Percentiles rank a stretch among this genome's conserved stretches.
These are phyloP conservation scores for Coniella lustricola DNA, from an alignment of 2,329 filamentous ascomycete species.

Conservation along the genomic window DNA sequence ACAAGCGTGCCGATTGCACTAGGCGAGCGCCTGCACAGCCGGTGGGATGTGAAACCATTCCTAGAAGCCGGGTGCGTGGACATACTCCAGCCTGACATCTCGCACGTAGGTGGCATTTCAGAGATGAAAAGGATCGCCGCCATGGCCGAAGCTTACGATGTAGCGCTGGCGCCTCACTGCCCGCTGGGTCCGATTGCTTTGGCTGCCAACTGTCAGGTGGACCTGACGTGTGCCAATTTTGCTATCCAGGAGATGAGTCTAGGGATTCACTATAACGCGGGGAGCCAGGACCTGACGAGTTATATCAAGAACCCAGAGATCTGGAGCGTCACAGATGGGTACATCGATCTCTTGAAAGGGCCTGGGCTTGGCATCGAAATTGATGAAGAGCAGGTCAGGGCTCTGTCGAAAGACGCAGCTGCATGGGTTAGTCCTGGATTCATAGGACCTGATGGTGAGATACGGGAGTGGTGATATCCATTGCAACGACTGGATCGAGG, in stretches of 20 bases:
- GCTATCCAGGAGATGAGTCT: slow-evolving; percentile 62
- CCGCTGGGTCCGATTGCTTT: slow-evolving; percentile 58
- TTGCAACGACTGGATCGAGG: neutral
- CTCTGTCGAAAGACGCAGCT: slow-evolving; percentile 39
- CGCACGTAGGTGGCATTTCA: slow-evolving; percentile 57
- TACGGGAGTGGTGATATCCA: slow-evolving; percentile 60
- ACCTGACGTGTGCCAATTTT: slow-evolving; percentile 47
- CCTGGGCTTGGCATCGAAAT: slow-evolving; percentile 55
- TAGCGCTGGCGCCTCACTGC: slow-evolving; percentile 57
- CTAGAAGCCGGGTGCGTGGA: slow-evolving; percentile 54
- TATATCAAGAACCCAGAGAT: slow-evolving; percentile 52
- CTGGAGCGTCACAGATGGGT: slow-evolving; percentile 51
- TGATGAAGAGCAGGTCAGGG: slow-evolving; percentile 54
- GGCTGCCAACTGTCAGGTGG: slow-evolving; percentile 56
- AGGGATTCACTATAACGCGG: slow-evolving; percentile 62
- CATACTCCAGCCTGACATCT: slow-evolving; percentile 58
- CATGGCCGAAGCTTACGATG: slow-evolving; percentile 60
- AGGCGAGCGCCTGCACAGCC: slow-evolving; percentile 55
- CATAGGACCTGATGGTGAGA: slow-evolving; percentile 53
- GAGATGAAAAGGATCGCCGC: slow-evolving; percentile 54
- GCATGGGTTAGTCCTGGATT: slow-evolving; percentile 57
- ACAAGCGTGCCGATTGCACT: slow-evolving; percentile 56
- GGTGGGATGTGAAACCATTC: slow-evolving; percentile 60
- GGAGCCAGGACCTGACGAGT: slow-evolving; percentile 49
- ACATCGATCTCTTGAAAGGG: slow-evolving; percentile 44